phyloP scores from a whole-genome alignment of 164 flowering plant species.

The Nymphaea thermarum region DNA sequence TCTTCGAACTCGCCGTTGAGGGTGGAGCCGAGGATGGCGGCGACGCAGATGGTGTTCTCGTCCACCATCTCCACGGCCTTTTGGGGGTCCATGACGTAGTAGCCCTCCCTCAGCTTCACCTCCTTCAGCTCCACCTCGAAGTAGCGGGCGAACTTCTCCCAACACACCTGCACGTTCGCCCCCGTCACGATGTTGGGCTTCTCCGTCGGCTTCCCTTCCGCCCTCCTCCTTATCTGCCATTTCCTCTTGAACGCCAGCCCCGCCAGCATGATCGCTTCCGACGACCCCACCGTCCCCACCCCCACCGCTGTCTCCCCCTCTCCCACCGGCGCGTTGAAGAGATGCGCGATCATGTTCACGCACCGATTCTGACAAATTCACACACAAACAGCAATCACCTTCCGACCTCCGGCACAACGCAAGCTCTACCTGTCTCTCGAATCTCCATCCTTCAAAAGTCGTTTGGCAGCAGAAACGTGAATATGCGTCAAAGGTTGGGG shows the following conservation, averaged over 20 bases:
- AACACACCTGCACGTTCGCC: slow-evolving; percentile 62
- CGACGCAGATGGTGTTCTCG: slow-evolving; percentile 73
- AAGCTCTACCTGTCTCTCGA: too few relatives aligned
- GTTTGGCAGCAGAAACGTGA: too few relatives aligned
- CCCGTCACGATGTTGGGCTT: slow-evolving; percentile 73
- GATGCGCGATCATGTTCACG: slow-evolving; percentile 61
- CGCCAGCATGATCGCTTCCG: slow-evolving; percentile 73
- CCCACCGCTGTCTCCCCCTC: slow-evolving; percentile 44
- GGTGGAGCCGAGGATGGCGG: slow-evolving; percentile 67
- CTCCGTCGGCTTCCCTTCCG: slow-evolving; percentile 41
- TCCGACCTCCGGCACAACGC: too few relatives aligned
- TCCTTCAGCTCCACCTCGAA: slow-evolving; percentile 73
- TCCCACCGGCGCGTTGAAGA: slow-evolving; percentile 48
- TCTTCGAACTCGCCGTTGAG: slow-evolving; percentile 67
- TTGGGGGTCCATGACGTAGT: slow-evolving; percentile 64
- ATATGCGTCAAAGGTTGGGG: too few relatives aligned
- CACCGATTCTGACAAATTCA: slow-evolving; percentile 44
- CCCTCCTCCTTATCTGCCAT: slow-evolving; percentile 54
- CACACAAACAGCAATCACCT: too few relatives aligned
- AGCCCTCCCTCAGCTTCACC: slow-evolving; percentile 54
- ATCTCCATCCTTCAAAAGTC: too few relatives aligned
- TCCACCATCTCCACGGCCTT: slow-evolving; percentile 71
- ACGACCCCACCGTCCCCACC: slow-evolving; percentile 64
- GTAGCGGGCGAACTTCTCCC: slow-evolving; percentile 77
- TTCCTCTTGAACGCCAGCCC: slow-evolving; percentile 66